Conservation (phyloP, 306 rosid species). For the Prinsepia uniflora region DNA sequence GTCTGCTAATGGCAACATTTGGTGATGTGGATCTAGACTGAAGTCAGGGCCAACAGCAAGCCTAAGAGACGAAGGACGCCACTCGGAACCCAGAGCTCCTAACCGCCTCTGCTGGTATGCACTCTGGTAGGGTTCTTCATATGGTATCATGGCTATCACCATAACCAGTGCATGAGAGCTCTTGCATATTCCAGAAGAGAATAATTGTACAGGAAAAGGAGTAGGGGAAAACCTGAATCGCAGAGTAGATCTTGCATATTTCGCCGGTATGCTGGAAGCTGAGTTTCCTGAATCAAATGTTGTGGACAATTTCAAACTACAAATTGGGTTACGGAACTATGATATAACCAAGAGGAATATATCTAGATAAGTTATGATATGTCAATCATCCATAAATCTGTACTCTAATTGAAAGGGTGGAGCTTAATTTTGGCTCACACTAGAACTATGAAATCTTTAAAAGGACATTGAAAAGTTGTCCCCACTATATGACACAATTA, state of each 20-base stretch:
- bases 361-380: neutral
- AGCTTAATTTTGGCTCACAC: neutral
- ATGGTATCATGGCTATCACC: constrained; percentile 83
- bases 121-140: constrained; percentile 95
- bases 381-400: neutral
- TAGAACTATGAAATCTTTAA: neutral
- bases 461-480: neutral
- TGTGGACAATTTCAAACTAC: constrained; percentile 22
- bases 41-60: constrained; percentile 93
- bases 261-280: constrained; percentile 75
- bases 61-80: constrained; percentile 78
- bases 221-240: constrained; percentile 72
- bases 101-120: constrained; percentile 80
- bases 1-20: constrained; percentile 86
- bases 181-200: constrained; percentile 7
- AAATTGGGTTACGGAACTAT: constrained; percentile 8
- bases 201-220: constrained; percentile 3
- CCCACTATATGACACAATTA: neutral
- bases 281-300: constrained; percentile 77
- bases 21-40: constrained; percentile 80
- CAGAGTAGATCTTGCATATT: constrained; percentile 93
- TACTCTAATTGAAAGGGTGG: neutral
- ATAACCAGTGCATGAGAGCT: constrained; percentile 33
- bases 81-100: constrained; percentile 88
- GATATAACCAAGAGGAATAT: neutral